Base-by-base conservation (phyloP, 805 yeast genomes). In the Ogataea nakhonphanomensis region DNA sequence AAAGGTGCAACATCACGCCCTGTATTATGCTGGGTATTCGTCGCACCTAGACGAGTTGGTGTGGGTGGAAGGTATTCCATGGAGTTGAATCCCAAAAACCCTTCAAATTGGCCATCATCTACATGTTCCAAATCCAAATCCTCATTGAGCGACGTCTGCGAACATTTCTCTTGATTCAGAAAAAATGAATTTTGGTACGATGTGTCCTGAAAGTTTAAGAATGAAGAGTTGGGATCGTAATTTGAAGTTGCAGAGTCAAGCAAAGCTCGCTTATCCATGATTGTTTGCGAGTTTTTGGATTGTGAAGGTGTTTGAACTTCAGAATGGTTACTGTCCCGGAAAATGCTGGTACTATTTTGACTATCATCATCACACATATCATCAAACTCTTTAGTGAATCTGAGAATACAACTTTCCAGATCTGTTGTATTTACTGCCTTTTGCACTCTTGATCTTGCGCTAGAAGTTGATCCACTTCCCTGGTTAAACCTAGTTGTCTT, bases 311-410 rank as follows among this genome's bases (percentile, higher is more conserved):
- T 14, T 9, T n/a, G 15, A 12, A n/a, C 1, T 14, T 29, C 21
- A 22, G 20, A 17, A 17, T 17, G 5, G 20, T 22, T 28, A 2
- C 33, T 48, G 29, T 55, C 64, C 12, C 57, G 47, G 38, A 61
- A 62, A 3, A 62, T 61, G 30, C 63, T 58, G 9, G 54, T 43
- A 30, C 43, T 48, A 25, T 49, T 44, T 35, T 48, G 55, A 33
- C 48, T 50, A 27, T 51, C 55, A 30, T 52, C 60, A 15, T 55
- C 61, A 30, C 52, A 54, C 9, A 52, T 44, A 39, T 66, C 71
- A 48, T 68, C 71, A 49, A 68, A 69, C 33, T 69, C 73, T 43
- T 62, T 64, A 1, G 71, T 54, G 41, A 69, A 67, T 26, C 61
- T 57, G 25, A 65, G 33, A 13, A 69, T 56, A 45, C 71, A 67